Evolutionary conservation across 129 eudicot genomes (phyloP).

Genomic region (Flaveria ramosissima): DNA sequence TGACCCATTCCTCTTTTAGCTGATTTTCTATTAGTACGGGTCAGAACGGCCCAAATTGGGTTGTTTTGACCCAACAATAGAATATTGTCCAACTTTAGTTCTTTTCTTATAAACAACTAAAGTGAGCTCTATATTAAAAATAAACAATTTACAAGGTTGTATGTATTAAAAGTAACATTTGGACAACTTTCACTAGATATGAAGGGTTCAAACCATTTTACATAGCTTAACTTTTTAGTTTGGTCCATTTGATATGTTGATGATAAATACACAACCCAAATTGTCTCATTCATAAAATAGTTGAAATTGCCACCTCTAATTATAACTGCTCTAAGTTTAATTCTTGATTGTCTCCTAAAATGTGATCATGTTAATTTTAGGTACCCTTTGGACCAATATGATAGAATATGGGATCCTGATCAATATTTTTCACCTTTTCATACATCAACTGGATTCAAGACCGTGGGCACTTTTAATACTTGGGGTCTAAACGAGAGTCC

Average conservation of each 20-base stretch:
- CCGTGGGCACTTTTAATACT: constrained; percentile 43
- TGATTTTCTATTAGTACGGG: not conserved
- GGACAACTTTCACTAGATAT: not conserved
- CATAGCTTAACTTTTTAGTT: not conserved
- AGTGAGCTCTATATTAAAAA: not conserved
- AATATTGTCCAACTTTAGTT: not conserved
- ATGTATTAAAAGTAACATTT: not conserved
- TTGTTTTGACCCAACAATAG: not conserved
- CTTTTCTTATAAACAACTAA: not conserved
- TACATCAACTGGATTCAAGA: constrained; percentile 59
- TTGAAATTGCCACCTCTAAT: not conserved
- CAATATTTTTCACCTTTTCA: constrained; percentile 68
- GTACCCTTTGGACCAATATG: constrained; percentile 85
- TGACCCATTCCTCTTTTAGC: not conserved
- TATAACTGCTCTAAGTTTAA: constrained; percentile 3
- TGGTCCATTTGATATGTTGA: not conserved
- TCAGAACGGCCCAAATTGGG: not conserved
- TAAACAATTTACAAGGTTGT: not conserved
- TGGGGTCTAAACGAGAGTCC: constrained; percentile 53
- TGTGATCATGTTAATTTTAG: constrained; percentile 37
- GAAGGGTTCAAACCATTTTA: not conserved
- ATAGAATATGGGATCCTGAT: constrained; percentile 93
- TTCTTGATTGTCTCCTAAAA: constrained; percentile 14
- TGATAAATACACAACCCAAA: constrained; percentile 7
- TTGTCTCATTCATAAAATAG: not conserved